Evolutionary conservation across 179 eudicot species (phyloP).

Genomic region (Actinidia chinensis): DNA sequence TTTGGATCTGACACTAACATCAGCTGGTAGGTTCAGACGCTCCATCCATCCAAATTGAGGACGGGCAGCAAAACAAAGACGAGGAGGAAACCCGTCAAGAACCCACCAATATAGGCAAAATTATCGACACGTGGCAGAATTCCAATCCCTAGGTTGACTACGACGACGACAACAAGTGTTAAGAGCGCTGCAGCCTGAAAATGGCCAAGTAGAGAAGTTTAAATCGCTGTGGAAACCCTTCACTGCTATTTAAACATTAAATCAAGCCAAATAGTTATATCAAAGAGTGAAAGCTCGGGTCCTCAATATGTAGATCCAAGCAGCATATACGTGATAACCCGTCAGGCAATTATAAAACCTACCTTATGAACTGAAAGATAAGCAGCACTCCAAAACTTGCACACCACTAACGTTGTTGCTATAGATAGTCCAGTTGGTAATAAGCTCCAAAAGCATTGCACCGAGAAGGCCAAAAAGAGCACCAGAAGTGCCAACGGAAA

Average conservation of each 20-base stretch:
- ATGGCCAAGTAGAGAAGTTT: not conserved
- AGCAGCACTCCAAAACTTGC: not conserved
- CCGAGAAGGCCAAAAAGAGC: conserved; percentile 94
- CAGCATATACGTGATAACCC: not conserved
- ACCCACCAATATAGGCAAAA: conserved; percentile 88
- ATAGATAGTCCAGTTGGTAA: conserved; percentile 84
- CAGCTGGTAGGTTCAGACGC: conserved; percentile 67
- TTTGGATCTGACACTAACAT: conserved; percentile 61
- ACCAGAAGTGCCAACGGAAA: conserved; percentile 94
- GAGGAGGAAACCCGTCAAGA: conserved; percentile 71
- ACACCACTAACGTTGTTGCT: conserved; percentile 61
- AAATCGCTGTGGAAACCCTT: not conserved
- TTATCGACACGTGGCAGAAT: conserved; percentile 81
- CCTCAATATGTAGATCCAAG: too few species aligned
- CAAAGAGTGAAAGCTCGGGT: not conserved
- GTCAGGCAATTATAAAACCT: not conserved
- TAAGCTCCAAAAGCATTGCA: conserved; percentile 88
- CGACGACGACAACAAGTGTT: conserved; percentile 58
- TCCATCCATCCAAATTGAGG: conserved; percentile 81
- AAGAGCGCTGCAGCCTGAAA: conserved; percentile 75
- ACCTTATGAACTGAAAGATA: not conserved
- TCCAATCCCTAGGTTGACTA: conserved; percentile 73
- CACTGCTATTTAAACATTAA: too few species aligned
- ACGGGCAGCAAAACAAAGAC: conserved; percentile 74
- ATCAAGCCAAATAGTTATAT: not conserved